phyloP scores from a whole-genome alignment of 768 basidiomycete genomes.

The Erythrobasidium yunnanense region DNA sequence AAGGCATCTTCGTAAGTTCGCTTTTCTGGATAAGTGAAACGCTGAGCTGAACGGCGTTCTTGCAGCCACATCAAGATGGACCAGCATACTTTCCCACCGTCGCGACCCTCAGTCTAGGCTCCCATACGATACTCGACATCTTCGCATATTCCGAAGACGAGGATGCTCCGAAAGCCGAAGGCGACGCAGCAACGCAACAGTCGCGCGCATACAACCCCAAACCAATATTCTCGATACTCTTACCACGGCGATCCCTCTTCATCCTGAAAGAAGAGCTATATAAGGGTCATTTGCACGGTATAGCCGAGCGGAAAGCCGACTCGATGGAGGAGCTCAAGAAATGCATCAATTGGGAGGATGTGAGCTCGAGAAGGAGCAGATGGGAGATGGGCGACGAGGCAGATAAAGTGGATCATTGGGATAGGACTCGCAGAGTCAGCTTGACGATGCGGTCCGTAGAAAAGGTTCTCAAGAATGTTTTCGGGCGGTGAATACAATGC shows the following conservation, averaged over 20 bases:
- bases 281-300: slow-evolving; percentile 67
- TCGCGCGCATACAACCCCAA: slow-evolving; percentile 48
- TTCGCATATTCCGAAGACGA: slow-evolving; percentile 49
- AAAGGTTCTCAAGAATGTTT: slow-evolving; percentile 20
- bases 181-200: slow-evolving; percentile 25
- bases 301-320: slow-evolving; percentile 45
- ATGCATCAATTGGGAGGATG: slow-evolving; percentile 22
- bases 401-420: slow-evolving; percentile 43
- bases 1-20: slow-evolving; percentile 77
- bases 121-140: slow-evolving; percentile 73
- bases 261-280: slow-evolving; percentile 65
- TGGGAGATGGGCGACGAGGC: slow-evolving; percentile 40
- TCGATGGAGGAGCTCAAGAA: slow-evolving; percentile 9
- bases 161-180: neutral
- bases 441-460: slow-evolving; percentile 27
- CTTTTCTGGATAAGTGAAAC: too few relatives aligned
- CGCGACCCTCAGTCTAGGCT: slow-evolving; percentile 76
- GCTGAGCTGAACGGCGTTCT: neutral
- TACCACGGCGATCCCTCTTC: slow-evolving; percentile 76
- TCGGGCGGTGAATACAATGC: neutral
- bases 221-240: slow-evolving; percentile 60
- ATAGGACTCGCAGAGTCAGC: slow-evolving; percentile 18
- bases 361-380: neutral
- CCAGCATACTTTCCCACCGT: slow-evolving; percentile 77
- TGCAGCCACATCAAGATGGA: slow-evolving; percentile 83